Evolutionary conservation across 1,139 yeast genomes (phyloP), one percentile per base, ranked within the genome.

Genomic region (Protomyces inundatus): DNA sequence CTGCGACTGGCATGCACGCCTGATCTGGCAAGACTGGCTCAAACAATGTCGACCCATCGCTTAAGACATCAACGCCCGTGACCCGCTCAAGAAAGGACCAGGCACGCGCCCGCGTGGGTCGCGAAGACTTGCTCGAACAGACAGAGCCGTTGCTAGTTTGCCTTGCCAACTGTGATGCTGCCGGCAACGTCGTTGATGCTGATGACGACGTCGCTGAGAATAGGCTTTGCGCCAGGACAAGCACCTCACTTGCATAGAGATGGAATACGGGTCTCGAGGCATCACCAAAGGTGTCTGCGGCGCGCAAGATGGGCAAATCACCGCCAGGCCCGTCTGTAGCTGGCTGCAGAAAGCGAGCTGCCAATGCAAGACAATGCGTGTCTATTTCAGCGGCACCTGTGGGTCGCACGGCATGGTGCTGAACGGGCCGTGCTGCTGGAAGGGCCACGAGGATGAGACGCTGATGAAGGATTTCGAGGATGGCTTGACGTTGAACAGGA

Each of bases 381-480:
- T 42, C 48, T 5, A 16, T 42, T 42, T 42, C 48, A 6, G 48
- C 48, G 16, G 48, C 48, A 6, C 48, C 48, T n/a, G 48, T 42
- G 4, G 23, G 48, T 14, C 48, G 48, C 48, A 42, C 48, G 6
- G 32, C 4, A 14, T 42, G 48, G n/a, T 42, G 48, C 23, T 23
- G 23, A 2, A 23, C 2, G 1, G 23, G 23, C 23, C 23, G 23
- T 23, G 23, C 23, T 23, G 23, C 23, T 23, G 23, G 23, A 23
- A 23, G 23, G 3, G 48, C 48, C 10, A 42, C 48, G n/a, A 33
- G 35, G 23, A 60, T 34, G 23, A 23, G 23, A n/a, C 40, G 23
- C 33, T 60, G 58, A 4, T 45, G 58, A 16, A 60, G 54, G n/a
- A 42, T 35, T 10, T n/a, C n/a, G 10, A 60, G 39, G n/a, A 60